Conservation (phyloP, 78 protist species). For the Monosiga brevicollis region DNA sequence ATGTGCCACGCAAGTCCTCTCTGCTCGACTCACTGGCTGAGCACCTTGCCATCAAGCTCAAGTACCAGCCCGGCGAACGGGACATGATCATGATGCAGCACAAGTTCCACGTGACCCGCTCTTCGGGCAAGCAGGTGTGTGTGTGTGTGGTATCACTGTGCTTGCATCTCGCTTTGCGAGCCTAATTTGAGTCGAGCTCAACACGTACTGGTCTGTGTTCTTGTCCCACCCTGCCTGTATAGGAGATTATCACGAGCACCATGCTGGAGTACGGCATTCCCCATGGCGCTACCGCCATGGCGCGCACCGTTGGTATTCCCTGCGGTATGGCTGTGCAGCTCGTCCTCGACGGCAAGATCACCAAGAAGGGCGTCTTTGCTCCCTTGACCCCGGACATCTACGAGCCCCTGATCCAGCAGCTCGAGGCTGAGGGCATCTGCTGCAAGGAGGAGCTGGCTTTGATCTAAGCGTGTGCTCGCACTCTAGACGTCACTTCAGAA, state of each 20-base stretch:
- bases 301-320: conserved; percentile 39
- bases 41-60: not conserved
- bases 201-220: not conserved
- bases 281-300: conserved; percentile 37
- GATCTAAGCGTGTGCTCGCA: not conserved
- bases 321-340: conserved; percentile 27
- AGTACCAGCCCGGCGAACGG: conserved; percentile 36
- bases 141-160: not conserved
- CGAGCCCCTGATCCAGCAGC: conserved; percentile 12
- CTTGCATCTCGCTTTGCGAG: no score
- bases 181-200: not conserved
- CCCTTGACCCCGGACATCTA: conserved; percentile 27
- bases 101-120: not conserved
- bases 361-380: conserved; percentile 26
- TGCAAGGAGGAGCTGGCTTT: conserved; percentile 1
- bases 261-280: conserved; percentile 38
- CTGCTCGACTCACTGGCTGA: conserved; percentile 15
- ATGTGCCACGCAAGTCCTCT: not conserved
- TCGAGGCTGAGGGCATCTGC: conserved; percentile 17
- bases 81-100: conserved; percentile 49
- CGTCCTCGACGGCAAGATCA: conserved; percentile 36
- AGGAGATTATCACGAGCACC: not conserved
- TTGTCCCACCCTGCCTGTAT: no score
- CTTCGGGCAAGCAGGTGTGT: not conserved
- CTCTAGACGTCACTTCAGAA: no score